Percentiles rank a stretch among this genome's conserved stretches.
phyloP scores from a whole-genome alignment of 1,284 basidiomycete species.

The Microbotryum violaceum region DNA sequence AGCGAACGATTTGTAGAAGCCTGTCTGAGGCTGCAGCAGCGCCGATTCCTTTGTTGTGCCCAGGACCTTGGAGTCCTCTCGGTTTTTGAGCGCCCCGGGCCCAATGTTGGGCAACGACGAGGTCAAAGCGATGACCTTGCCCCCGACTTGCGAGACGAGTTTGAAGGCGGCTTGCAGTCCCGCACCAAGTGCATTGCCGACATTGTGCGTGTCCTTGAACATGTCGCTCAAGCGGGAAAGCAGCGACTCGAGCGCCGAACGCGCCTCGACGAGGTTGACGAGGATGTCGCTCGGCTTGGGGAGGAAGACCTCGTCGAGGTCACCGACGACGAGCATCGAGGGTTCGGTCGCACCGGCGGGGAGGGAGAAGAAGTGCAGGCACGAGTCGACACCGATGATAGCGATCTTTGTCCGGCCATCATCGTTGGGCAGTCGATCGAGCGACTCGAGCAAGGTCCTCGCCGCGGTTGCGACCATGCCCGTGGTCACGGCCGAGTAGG shows the following conservation, averaged over 20 bases:
- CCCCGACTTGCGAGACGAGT: conserved; percentile 86
- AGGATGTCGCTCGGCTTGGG: conserved; percentile 94
- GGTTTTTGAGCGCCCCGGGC: conserved; percentile 84
- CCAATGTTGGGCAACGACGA: conserved; percentile 82
- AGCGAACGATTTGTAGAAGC: conserved; percentile 98
- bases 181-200: conserved; percentile 92
- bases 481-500: conserved; percentile 80
- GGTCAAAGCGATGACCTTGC: conserved; percentile 87
- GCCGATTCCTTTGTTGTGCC: conserved; percentile 90
- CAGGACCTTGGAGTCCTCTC: conserved; percentile 92
- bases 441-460: conserved; percentile 84
- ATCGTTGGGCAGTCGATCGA: conserved; percentile 92
- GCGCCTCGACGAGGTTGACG: conserved; percentile 82
- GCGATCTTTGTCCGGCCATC: conserved; percentile 87
- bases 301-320: conserved; percentile 93
- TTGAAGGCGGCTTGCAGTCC: conserved; percentile 94
- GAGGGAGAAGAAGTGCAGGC: conserved; percentile 94
- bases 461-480: conserved; percentile 98
- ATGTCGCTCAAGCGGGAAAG: conserved; percentile 82
- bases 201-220: conserved; percentile 87
- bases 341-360: conserved; percentile 71
- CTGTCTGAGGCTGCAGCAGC: conserved; percentile 69
- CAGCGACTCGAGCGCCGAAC: conserved; percentile 71
- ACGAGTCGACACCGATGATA: conserved; percentile 85
- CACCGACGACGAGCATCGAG: conserved; percentile 93